Base-by-base conservation (phyloP, 345 rosid species). In the Citrus inodora region DNA sequence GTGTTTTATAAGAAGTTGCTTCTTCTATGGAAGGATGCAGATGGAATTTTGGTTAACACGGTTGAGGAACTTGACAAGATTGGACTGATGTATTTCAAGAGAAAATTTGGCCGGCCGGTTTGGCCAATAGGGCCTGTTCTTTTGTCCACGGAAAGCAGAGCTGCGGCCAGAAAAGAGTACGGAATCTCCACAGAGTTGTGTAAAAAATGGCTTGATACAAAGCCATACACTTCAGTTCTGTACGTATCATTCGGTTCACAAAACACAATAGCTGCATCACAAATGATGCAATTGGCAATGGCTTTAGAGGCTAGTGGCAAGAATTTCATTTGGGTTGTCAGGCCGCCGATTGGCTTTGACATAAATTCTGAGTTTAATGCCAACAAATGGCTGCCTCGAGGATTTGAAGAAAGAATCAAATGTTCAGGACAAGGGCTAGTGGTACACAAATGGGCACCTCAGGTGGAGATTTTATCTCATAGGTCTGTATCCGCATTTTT, bases 391-490 rank as follows among this genome's bases (percentile, higher is more conserved):
- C 58, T 86, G 67, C 85, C 87, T 0, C 14, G 40, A 70, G 88
- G 83, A 13, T 83, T 83, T 25, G 82, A 79, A 78, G 72, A 79
- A n/a, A 72, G 88, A 71, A 42, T 81, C 5, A 30, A 24, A 24
- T 53, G 35, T 6, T 71, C 76, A 48, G 73, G 58, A n/a, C 46
- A 16, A 70, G 85, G 87, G 60, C 33, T 79, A 13, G 1, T 86
- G 9, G 77, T 86, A 8, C 77, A 40, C 2, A 76, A 74, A 71
- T 83, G 86, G 86, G 88, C 86, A 22, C 83, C 83, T 1, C 88
- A 83, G 28, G 46, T 77, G 6, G 82, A 83, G 11, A 83, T 86
- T 24, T 48, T 86, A 77, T 70, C 83, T 5, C 87, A 81, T 28
- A 66, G 61, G 25, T 81, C 85, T 3, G 32, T 69, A 5, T 78